A percentile compares a stretch with the other conserved stretches of the same genome.
Conservation (phyloP, 2,329 filamentous ascomycete species). For the Talaromyces sp. region DNA sequence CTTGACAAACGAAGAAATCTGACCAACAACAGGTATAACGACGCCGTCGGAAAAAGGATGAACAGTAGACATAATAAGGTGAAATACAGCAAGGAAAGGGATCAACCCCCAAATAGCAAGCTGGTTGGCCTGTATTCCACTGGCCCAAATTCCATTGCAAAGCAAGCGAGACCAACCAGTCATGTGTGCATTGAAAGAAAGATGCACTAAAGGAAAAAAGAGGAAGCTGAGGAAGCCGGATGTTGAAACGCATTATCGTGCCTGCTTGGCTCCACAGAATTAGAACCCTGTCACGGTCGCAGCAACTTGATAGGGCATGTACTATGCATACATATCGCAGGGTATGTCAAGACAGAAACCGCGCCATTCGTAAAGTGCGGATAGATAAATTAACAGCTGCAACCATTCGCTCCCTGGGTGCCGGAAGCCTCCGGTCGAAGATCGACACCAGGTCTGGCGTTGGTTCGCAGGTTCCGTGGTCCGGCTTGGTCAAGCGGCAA, state of each 20-base stretch:
- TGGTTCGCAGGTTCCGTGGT: slow-evolving; percentile 75
- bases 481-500: slow-evolving; percentile 92
- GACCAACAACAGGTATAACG: slow-evolving; percentile 19
- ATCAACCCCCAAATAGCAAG: slow-evolving; percentile 8
- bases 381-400: slow-evolving; percentile 56
- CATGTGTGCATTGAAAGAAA: background rate
- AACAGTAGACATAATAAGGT: slow-evolving; percentile 16
- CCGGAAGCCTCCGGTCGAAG: slow-evolving; percentile 61
- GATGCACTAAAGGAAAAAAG: slow-evolving; percentile 7
- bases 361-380: background rate
- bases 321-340: slow-evolving; percentile 8
- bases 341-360: slow-evolving; percentile 6
- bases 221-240: background rate
- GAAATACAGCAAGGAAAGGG: slow-evolving; percentile 16
- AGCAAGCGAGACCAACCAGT: background rate
- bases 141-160: background rate
- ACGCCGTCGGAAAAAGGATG: slow-evolving; percentile 18
- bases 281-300: slow-evolving; percentile 7
- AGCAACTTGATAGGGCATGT: slow-evolving; percentile 5
- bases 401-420: slow-evolving; percentile 58
- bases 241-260: background rate
- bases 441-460: slow-evolving; percentile 63
- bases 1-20: slow-evolving; percentile 17
- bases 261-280: slow-evolving; percentile 2
- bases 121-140: background rate